These are phyloP conservation scores for Chlorencoelia australis DNA, from an alignment of 2,329 filamentous ascomycete genomes.

Conservation along the genomic window DNA sequence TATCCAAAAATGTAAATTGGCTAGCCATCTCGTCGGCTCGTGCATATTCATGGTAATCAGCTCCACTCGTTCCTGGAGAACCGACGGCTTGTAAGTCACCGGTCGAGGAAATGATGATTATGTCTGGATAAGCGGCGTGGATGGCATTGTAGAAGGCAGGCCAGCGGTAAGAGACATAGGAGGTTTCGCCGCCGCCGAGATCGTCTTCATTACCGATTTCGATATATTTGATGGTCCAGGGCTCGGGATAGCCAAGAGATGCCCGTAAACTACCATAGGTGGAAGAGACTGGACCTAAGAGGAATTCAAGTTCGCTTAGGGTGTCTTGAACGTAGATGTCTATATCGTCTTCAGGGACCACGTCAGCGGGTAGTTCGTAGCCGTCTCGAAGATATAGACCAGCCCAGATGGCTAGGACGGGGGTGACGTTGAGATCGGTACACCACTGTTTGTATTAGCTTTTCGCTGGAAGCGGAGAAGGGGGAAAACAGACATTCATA, in stretches of 20 bases:
- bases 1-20: slow-evolving; percentile 17
- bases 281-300: slow-evolving; percentile 35
- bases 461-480: background rate
- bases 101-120: slow-evolving; percentile 33
- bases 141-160: slow-evolving; percentile 39
- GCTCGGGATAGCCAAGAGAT: slow-evolving; percentile 38
- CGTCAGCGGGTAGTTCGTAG: slow-evolving; percentile 30
- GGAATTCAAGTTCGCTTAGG: slow-evolving; percentile 42
- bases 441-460: slow-evolving; percentile 28
- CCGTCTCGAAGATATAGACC: slow-evolving; percentile 34
- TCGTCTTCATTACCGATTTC: slow-evolving; percentile 44
- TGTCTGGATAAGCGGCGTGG: slow-evolving; percentile 28
- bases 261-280: slow-evolving; percentile 38
- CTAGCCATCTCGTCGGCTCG: slow-evolving; percentile 18
- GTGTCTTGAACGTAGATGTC: slow-evolving; percentile 37
- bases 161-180: slow-evolving; percentile 34
- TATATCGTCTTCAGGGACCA: slow-evolving; percentile 33
- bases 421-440: slow-evolving; percentile 36
- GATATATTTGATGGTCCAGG: slow-evolving; percentile 40
- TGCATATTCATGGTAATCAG: slow-evolving; percentile 21
- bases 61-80: slow-evolving; percentile 3
- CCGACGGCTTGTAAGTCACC: slow-evolving; percentile 11
- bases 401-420: slow-evolving; percentile 37
- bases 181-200: slow-evolving; percentile 30
- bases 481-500: slow-evolving; percentile 23